A percentile compares a stretch with the other conserved stretches of the same genome.
Conservation (phyloP, 2,329 filamentous ascomycete species). For the Trichophyton equinum region DNA sequence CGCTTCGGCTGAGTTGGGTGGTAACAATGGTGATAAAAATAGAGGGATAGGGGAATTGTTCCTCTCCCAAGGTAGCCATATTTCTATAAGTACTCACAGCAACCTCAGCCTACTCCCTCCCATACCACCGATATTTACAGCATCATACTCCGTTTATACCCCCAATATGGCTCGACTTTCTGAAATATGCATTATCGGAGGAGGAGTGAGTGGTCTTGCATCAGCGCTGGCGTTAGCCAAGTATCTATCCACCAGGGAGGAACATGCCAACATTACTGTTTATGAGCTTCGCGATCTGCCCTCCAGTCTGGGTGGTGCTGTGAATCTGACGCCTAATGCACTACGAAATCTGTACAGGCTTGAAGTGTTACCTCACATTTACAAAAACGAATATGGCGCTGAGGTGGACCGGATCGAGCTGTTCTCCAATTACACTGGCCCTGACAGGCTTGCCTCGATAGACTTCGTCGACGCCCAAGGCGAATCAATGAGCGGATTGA, state of each 20-base stretch:
- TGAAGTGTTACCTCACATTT: constrained; percentile 36
- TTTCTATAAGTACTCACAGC: neutral
- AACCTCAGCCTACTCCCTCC: neutral
- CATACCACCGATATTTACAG: neutral
- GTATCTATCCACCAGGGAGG: constrained; percentile 5
- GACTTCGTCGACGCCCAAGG: constrained; percentile 33
- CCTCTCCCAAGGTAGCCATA: neutral
- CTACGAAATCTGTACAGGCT: constrained; percentile 19
- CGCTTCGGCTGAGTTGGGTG: too few relatives aligned
- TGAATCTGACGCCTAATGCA: constrained; percentile 23
- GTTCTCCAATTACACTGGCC: constrained; percentile 29
- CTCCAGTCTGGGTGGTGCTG: constrained; percentile 22
- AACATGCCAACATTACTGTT: constrained; percentile 13
- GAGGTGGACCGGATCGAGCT: constrained; percentile 1
- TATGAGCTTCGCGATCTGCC: constrained; percentile 22
- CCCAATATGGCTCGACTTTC: neutral
- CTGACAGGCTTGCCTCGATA: constrained; percentile 33
- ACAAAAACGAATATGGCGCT: constrained; percentile 23
- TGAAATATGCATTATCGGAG: constrained; percentile 15
- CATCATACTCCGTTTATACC: neutral
- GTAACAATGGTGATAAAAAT: too few relatives aligned
- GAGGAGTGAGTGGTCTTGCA: constrained; percentile 16
- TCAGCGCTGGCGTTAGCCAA: constrained; percentile 14
- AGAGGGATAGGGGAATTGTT: too few relatives aligned
- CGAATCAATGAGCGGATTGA: constrained; percentile 18